Conservation (phyloP, 441 rosid species). For the Pelargonium australe region DNA sequence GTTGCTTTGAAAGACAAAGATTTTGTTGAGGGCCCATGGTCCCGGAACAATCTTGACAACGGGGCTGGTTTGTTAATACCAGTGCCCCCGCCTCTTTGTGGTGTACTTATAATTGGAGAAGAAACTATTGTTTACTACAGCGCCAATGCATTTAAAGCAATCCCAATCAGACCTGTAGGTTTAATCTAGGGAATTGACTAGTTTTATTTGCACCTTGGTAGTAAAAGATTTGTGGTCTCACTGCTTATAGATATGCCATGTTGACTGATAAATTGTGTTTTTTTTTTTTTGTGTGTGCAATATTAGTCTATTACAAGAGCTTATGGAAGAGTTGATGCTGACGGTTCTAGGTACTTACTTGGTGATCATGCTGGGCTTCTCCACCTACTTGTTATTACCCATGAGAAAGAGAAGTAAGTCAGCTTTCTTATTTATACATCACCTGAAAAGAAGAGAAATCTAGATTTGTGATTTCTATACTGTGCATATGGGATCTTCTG, state of each 20-base stretch:
- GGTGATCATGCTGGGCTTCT: conserved; percentile 96
- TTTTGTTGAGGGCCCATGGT: conserved; percentile 96
- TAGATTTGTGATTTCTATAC: conserved; percentile 8
- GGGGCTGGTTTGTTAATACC: conserved; percentile 93
- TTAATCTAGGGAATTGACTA: conserved; percentile 16
- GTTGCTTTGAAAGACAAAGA: conserved; percentile 93
- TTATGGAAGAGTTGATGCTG: conserved; percentile 97
- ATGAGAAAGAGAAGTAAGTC: conserved; percentile 94
- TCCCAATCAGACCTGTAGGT: conserved; percentile 88
- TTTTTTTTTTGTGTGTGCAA: conserved; percentile 1
- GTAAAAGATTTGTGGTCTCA: conserved; percentile 3
- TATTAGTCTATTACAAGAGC: conserved; percentile 88
- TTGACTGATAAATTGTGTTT: conserved; percentile 17
- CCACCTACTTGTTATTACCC: conserved; percentile 91
- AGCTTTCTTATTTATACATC: conserved; percentile 10
- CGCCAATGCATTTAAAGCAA: conserved; percentile 83
- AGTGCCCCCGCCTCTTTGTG: conserved; percentile 94
- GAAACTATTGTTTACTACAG: conserved; percentile 93
- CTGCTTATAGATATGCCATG: conserved; percentile 14
- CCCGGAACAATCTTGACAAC: conserved; percentile 89
- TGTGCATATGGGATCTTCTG: conserved; percentile 17
- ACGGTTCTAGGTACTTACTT: conserved; percentile 96
- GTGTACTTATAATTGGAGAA: conserved; percentile 92
- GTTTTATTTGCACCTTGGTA: conserved; percentile 8
- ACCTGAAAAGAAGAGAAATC: neutral